phyloP scores from a whole-genome alignment of 139 green algal genomes.

The Klebsormidium nitens region DNA sequence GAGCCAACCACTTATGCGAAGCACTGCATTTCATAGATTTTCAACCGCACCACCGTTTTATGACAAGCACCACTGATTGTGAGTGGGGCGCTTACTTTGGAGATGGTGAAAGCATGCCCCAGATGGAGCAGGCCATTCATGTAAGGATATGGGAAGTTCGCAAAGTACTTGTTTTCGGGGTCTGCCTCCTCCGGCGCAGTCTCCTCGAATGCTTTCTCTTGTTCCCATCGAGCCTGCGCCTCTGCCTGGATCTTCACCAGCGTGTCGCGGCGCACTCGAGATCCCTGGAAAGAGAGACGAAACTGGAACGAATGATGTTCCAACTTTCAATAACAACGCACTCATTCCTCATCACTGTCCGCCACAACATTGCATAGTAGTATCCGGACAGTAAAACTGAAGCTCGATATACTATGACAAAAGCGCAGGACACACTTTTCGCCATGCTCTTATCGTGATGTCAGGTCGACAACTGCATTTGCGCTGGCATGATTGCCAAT shows the following conservation, averaged over 20 bases:
- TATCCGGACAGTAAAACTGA: no score
- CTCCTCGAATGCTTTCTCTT: conserved; percentile 75
- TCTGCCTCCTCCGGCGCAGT: conserved; percentile 56
- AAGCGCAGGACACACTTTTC: no score
- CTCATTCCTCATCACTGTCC: no score
- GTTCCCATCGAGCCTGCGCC: conserved; percentile 74
- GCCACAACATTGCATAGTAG: no score
- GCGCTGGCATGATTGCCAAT: no score
- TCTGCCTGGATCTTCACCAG: conserved; percentile 73
- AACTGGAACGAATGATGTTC: no score
- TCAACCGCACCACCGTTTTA: conserved; percentile 14
- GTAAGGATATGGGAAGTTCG: conserved; percentile 99
- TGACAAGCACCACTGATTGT: neutral
- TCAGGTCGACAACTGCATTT: no score
- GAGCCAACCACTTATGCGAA: neutral
- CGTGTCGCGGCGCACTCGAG: conserved; percentile 68
- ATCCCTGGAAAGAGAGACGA: no score
- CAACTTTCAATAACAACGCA: no score
- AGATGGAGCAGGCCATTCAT: conserved; percentile 99
- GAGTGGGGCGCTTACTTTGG: conserved; percentile 64
- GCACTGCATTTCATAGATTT: neutral
- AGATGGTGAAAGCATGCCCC: conserved; percentile 96
- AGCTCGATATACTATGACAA: no score
- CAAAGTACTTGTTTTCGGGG: conserved; percentile 80
- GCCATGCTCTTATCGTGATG: no score